Evolutionary conservation across 129 eudicot species (phyloP), one percentile per base, ranked within the genome.

Genomic region (Flaveria robusta): DNA sequence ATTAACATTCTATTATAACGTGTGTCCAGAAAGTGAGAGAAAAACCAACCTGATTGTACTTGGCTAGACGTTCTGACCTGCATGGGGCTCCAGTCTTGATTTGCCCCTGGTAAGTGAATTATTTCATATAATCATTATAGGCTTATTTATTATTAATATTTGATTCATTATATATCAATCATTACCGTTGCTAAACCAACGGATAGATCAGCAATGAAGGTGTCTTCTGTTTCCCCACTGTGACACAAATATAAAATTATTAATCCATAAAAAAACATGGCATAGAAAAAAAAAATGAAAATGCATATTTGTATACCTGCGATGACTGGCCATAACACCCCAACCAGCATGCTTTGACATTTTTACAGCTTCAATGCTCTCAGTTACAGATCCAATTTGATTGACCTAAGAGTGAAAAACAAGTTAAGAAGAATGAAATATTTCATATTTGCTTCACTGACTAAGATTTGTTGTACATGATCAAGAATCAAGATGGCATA

Each of bases 241-340:
- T 78, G 66, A 75, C 31, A 69, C 54, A 15, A 60, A 23, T 18
- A 24, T 39, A 67, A 58, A 55, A 43, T 2, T 16, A 14, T 51
- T 5, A 27, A 7, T 12, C 7, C 13, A 52, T 22, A 9, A 55
- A 18, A 29, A n/a, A 27, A 4, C 15, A 23, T 7, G 19, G 24
- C 3, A 22, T 4, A 2, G 3, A 43, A 2, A 56, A 18, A 26
- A 43, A 59, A 56, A 15, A 14, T 49, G 18, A 14, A 18, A 51
- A 41, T 22, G 52, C 19, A 11, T 71, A 18, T 50, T 69, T 18
- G 26, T 73, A 47, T 80, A 89, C 97, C 92, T 91, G 67, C 98
- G 95, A 78, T 90, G 96, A 84, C 96, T 90, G 74, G 98, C 90
- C 98, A 93, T 93, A 29, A 93, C 96, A 77, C 96, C 98, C 98